Evolutionary conservation across 352 stramenopile genomes (phyloP), one percentile per base, ranked within the genome.

Genomic region (Globisporangium apiculatum): DNA sequence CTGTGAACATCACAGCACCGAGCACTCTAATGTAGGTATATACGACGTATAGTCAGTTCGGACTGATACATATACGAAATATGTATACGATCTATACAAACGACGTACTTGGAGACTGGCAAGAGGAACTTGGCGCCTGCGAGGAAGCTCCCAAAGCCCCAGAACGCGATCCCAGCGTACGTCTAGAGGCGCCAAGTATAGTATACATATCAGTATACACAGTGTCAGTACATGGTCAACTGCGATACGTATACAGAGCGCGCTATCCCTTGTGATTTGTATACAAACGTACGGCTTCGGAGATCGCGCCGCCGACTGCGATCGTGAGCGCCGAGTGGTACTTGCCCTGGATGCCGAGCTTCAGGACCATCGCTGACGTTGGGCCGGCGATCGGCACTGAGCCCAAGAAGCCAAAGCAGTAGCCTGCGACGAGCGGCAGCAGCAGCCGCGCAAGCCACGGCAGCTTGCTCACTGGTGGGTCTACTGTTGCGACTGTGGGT

Each of bases 101-200:
- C 81, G 24, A 31, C 24, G 37, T 77, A 95, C 86, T 95, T 94
- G 55, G 86, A 94, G 6, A 91, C 64, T 8, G 86, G 86, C 12
- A 95, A 48, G 14, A 95, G 57, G 59, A 88, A 93, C 58, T 91
- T 91, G 41, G 83, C 76, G 7, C 86, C 84, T 1, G 83, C 84
- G 40, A 95, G 65, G 54, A 95, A 94, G 63, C 84, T 94, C 3
- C 86, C 86, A 69, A 95, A 95, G 18, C 86, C 86, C 86, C 86
- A 95, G 51, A 94, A 95, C 48, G 86, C 86, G 42, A 95, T 88
- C 1, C 81, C 84, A 11, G 86, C 86, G 50, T 95, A 95, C 41
- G 85, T 94, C 86, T 93, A 53, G 2, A 17, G 15, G 14, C 17
- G 15, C 40, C 9, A 55, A 18, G 12, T 36, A 59, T 53, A 14